Evolutionary conservation across 2,329 filamentous ascomycete species (phyloP).

Genomic region (Fusarium dimerum): DNA sequence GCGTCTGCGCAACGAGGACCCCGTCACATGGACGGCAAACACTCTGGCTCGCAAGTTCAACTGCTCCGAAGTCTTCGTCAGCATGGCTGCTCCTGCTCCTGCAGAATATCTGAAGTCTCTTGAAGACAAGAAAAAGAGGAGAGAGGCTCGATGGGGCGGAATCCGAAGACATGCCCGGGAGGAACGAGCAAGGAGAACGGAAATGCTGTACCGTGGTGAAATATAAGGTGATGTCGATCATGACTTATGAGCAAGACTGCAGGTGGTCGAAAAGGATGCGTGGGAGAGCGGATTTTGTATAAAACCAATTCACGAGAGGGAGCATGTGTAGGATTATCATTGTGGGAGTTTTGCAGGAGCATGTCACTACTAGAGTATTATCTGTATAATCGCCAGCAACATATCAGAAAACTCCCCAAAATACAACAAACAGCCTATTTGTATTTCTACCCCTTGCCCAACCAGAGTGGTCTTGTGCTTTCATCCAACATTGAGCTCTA

Average conservation of each 20-base stretch:
- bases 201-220: slow-evolving; percentile 53
- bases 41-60: slow-evolving; percentile 55
- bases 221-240: slow-evolving; percentile 37
- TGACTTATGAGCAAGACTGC: not conserved
- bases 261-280: not conserved
- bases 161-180: slow-evolving; percentile 54
- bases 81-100: slow-evolving; percentile 56
- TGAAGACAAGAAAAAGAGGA: slow-evolving; percentile 46
- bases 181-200: slow-evolving; percentile 55
- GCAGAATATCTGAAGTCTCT: slow-evolving; percentile 49
- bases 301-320: slow-evolving; percentile 18
- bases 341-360: not conserved
- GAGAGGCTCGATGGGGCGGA: slow-evolving; percentile 59
- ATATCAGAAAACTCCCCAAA: not conserved
- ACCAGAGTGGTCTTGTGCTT: not conserved
- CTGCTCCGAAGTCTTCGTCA: slow-evolving; percentile 58
- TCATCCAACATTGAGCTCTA: not conserved
- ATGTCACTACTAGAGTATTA: not conserved
- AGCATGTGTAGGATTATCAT: slow-evolving; percentile 27
- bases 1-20: slow-evolving; percentile 53
- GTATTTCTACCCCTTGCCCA: not conserved
- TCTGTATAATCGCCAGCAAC: not conserved
- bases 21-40: slow-evolving; percentile 55
- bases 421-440: not conserved
- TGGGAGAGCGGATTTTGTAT: slow-evolving; percentile 18